Evolutionary conservation across 176 grass and related monocot species (phyloP), one percentile per base, ranked within the genome.

Genomic region (Oropetium thomaeum): DNA sequence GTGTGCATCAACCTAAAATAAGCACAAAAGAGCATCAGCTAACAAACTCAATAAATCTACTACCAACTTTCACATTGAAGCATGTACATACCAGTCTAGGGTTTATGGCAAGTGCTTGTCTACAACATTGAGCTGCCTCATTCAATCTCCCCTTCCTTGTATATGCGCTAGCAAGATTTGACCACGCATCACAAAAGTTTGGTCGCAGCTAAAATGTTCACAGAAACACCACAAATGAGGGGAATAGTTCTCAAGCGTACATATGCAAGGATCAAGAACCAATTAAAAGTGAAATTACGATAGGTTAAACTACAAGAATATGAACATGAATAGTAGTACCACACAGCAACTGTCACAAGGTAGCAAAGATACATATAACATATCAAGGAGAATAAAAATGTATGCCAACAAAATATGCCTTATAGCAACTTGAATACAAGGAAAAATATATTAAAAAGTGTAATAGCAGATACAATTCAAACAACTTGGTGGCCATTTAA

Each of bases 91-190:
- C 92, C 88, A 94, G 86, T 64, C 61, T 61, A 57, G 90, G 92
- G 71, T 99, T 99, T 44, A 99, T 65, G 58, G 80, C 72, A 82
- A 99, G 96, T 65, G 96, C 96, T 66, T 99, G 92, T 71, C 82
- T 87, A 76, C 96, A 99, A 65, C 96, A 99, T 77, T 99, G 92
- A 57, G 96, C 84, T 77, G 96, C 96, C 15, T 99, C 96, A 53
- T 80, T 84, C 74, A 99, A 79, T 83, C 89, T 95, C 22, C 92
- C 96, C 72, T 95, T 99, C 70, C 96, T 63, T 43, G 96, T 99
- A 75, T 99, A 99, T 38, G 96, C 96, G 49, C 96, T 99, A 70
- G 96, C 92, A 81, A 99, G 83, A 81, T 99, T 99, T 83, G 96
- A 95, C 96, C 96, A 99, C 34, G 96, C 96, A 90, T 99, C 96